These are phyloP conservation scores for Trypanosoma rangeli DNA, from an alignment of 208 protist genomes.

Conservation along the genomic window DNA sequence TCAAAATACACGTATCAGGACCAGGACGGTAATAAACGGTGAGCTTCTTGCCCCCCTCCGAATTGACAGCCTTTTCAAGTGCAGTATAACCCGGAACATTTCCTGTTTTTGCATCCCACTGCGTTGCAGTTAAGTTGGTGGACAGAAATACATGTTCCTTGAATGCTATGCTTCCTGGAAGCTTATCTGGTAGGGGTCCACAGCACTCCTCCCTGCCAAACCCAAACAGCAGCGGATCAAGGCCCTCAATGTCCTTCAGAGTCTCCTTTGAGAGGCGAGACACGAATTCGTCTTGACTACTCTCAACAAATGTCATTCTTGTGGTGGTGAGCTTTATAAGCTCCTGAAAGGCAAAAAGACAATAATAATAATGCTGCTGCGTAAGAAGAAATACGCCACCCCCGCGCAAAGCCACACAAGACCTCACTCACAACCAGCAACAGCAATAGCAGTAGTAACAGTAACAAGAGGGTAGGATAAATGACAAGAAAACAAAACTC, in stretches of 20 bases:
- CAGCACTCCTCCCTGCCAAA: conserved; percentile 89
- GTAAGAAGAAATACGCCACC: too few species aligned
- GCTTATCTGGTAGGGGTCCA: conserved; percentile 58
- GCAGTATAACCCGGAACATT: conserved; percentile 66
- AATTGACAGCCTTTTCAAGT: conserved; percentile 35
- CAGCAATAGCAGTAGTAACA: too few species aligned
- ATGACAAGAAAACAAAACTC: too few species aligned
- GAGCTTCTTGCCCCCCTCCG: conserved; percentile 15
- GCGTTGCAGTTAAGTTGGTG: conserved; percentile 48
- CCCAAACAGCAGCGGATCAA: conserved; percentile 70
- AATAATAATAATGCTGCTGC: conserved; percentile 2
- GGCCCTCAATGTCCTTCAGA: conserved; percentile 86
- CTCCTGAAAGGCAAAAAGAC: conserved; percentile 3
- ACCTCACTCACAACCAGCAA: too few species aligned
- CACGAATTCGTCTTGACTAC: conserved; percentile 66
- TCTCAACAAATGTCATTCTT: conserved; percentile 20
- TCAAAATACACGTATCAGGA: conserved; percentile 58
- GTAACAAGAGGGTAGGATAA: too few species aligned
- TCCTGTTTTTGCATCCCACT: conserved; percentile 66
- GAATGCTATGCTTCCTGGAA: conserved; percentile 80
- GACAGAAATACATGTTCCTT: conserved; percentile 79
- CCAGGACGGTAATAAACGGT: conserved; percentile 27
- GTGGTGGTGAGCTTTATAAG: background rate
- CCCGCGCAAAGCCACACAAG: too few species aligned
- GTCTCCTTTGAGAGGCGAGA: conserved; percentile 48